Evolutionary conservation across 495 filamentous ascomycete genomes (phyloP).

Genomic region (Cetradonia linearis): DNA sequence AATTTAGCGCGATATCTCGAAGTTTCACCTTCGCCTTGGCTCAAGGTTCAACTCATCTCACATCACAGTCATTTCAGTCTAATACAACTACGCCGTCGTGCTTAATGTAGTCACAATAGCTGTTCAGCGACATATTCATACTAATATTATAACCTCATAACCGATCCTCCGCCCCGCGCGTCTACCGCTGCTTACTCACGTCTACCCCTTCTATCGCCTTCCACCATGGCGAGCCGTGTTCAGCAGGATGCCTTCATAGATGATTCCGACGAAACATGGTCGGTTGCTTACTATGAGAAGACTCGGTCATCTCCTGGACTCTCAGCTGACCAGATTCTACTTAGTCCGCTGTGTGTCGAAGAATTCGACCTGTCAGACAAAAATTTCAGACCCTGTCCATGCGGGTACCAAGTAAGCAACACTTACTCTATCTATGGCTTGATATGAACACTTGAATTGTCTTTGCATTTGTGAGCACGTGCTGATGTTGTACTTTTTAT

Average conservation of each 20-base stretch:
- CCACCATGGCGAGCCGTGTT: constrained; percentile 22
- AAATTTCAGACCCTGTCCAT: constrained; percentile 95
- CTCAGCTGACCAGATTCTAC: not conserved
- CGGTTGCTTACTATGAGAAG: constrained; percentile 24
- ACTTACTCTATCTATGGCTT: not conserved
- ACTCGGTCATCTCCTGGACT: not conserved
- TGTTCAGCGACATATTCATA: constrained; percentile 18
- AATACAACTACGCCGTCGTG: constrained; percentile 11
- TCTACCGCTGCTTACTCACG: constrained; percentile 19
- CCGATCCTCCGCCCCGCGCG: constrained; percentile 8
- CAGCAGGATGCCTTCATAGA: constrained; percentile 96
- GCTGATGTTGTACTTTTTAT: constrained; percentile 4
- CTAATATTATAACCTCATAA: constrained; percentile 10
- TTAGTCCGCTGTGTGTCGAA: constrained; percentile 92
- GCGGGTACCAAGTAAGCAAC: constrained; percentile 78
- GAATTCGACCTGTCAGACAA: constrained; percentile 95
- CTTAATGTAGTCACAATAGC: constrained; percentile 3
- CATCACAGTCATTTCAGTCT: constrained; percentile 7
- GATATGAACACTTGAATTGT: not conserved
- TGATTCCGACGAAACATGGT: constrained; percentile 92
- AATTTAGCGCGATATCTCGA: constrained; percentile 5
- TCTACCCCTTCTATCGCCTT: constrained; percentile 16
- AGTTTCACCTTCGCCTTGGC: constrained; percentile 10
- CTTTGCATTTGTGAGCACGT: not conserved
- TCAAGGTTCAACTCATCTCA: not conserved